Conservation (phyloP, 1,284 basidiomycete species). For the Fomitopsis pinicola region DNA sequence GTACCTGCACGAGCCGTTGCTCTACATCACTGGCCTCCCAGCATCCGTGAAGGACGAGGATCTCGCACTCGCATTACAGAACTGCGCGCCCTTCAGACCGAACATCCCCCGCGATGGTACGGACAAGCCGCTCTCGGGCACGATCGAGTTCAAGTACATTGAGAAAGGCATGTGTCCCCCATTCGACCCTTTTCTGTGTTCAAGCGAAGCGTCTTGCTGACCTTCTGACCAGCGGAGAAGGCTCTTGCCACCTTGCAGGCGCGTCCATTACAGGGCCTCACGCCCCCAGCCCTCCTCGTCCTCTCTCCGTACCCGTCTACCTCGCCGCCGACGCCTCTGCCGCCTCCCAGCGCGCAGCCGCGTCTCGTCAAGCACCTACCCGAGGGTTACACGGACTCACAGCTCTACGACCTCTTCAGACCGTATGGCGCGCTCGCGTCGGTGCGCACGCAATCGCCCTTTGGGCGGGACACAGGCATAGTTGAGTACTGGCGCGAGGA, state of each 20-base stretch:
- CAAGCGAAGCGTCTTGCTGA: not conserved
- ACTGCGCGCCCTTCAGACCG: slow-evolving; percentile 75
- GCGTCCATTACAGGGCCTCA: slow-evolving; percentile 58
- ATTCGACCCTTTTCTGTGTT: not conserved
- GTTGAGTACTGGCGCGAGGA: slow-evolving; percentile 89
- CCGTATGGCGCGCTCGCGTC: slow-evolving; percentile 71
- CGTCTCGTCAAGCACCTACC: slow-evolving; percentile 78
- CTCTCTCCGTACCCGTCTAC: slow-evolving; percentile 74
- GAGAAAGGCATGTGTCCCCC: slow-evolving; percentile 58
- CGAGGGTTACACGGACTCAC: slow-evolving; percentile 61
- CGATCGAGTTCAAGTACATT: slow-evolving; percentile 74
- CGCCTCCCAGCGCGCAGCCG: slow-evolving; percentile 68
- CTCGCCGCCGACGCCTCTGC: slow-evolving; percentile 63
- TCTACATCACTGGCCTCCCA: slow-evolving; percentile 74
- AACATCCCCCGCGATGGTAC: slow-evolving; percentile 61
- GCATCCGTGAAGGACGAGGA: slow-evolving; percentile 68
- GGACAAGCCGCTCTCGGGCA: slow-evolving; percentile 51
- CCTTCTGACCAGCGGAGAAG: slow-evolving; percentile 65
- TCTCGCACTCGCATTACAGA: slow-evolving; percentile 63
- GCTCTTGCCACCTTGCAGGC: slow-evolving; percentile 79
- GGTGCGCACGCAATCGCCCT: slow-evolving; percentile 63
- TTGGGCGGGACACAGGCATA: slow-evolving; percentile 69
- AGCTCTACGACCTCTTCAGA: slow-evolving; percentile 74
- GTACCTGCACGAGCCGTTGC: slow-evolving; percentile 73
- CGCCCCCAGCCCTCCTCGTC: slow-evolving; percentile 54